These are phyloP conservation scores for Remersonia thermophila DNA, from an alignment of 2,329 filamentous ascomycete species.

Conservation along the genomic window DNA sequence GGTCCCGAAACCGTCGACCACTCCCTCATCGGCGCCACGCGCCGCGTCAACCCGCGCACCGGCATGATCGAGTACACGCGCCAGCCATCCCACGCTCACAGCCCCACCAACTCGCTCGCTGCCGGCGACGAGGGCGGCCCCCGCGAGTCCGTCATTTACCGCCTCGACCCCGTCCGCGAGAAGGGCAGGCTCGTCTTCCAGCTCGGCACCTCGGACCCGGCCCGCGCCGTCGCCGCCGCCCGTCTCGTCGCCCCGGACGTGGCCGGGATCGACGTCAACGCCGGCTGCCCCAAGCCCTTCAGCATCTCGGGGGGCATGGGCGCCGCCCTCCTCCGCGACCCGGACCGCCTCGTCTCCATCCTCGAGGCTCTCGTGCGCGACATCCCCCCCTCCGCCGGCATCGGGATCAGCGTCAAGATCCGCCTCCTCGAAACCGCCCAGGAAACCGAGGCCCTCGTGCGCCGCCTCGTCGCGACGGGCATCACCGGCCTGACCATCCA, in stretches of 20 bases:
- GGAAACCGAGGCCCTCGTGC: constrained; percentile 65
- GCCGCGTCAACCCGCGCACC: constrained; percentile 63
- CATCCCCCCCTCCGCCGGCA: constrained; percentile 64
- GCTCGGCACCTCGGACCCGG: constrained; percentile 75
- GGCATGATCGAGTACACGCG: constrained; percentile 78
- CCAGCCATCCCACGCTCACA: constrained; percentile 55
- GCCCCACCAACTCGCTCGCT: constrained; percentile 18
- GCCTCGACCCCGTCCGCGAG: constrained; percentile 68
- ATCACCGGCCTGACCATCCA: constrained; percentile 90
- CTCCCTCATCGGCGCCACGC: constrained; percentile 76
- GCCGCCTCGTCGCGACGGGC: constrained; percentile 68
- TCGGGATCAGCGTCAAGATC: constrained; percentile 96
- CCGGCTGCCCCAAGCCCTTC: constrained; percentile 96
- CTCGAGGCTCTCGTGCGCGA: constrained; percentile 69
- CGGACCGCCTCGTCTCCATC: constrained; percentile 73
- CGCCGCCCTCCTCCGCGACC: constrained; percentile 73
- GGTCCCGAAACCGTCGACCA: constrained; percentile 90
- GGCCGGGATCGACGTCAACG: constrained; percentile 90
- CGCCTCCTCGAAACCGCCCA: constrained; percentile 67
- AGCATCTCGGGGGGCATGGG: constrained; percentile 92
- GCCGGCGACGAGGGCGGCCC: constrained; percentile 31
- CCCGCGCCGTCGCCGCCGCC: constrained; percentile 72
- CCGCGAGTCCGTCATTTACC: constrained; percentile 60
- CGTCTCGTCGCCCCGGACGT: constrained; percentile 77
- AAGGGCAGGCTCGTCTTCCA: constrained; percentile 72